Conservation (phyloP, 2,329 filamentous ascomycete species). For the Metarhizium humberi region DNA sequence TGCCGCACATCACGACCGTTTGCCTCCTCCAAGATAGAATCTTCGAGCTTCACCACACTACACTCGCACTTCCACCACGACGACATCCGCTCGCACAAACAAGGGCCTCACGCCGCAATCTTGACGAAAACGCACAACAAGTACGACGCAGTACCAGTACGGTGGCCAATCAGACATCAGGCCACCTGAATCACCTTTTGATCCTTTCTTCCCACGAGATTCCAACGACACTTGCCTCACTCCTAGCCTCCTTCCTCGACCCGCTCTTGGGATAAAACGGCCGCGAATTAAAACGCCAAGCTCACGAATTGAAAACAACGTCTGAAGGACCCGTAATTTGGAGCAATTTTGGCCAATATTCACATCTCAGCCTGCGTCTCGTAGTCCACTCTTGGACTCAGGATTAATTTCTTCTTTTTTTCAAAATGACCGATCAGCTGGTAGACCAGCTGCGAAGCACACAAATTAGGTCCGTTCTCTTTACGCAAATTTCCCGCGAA, state of each 20-base stretch:
- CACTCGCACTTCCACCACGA: conserved; percentile 4
- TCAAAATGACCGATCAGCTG: conserved; percentile 35
- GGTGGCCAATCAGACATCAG: not conserved
- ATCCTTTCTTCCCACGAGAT: conserved; percentile 5
- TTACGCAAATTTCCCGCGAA: not conserved
- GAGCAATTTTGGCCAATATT: conserved; percentile 15
- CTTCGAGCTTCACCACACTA: conserved; percentile 3
- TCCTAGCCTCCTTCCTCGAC: conserved; percentile 1
- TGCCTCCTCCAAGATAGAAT: conserved; percentile 2
- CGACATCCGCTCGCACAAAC: conserved; percentile 8
- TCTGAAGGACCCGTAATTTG: not conserved
- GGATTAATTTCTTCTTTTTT: conserved; percentile 9
- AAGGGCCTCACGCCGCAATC: conserved; percentile 10
- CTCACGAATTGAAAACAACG: not conserved
- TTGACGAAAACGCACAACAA: not conserved
- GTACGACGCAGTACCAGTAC: not conserved
- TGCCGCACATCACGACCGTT: conserved; percentile 19
- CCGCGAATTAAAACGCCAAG: not conserved
- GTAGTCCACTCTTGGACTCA: conserved; percentile 17
- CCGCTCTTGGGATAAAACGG: conserved; percentile 1
- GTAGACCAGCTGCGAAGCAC: conserved; percentile 34
- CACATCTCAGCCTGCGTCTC: conserved; percentile 9
- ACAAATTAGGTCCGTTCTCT: conserved; percentile 28
- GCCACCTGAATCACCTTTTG: not conserved
- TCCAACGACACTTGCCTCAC: conserved; percentile 1